A percentile compares a stretch with the other conserved stretches of the same genome.
These are phyloP conservation scores for Exophiala phaeomuriformis DNA, from an alignment of 2,329 filamentous ascomycete genomes.

Conservation along the genomic window DNA sequence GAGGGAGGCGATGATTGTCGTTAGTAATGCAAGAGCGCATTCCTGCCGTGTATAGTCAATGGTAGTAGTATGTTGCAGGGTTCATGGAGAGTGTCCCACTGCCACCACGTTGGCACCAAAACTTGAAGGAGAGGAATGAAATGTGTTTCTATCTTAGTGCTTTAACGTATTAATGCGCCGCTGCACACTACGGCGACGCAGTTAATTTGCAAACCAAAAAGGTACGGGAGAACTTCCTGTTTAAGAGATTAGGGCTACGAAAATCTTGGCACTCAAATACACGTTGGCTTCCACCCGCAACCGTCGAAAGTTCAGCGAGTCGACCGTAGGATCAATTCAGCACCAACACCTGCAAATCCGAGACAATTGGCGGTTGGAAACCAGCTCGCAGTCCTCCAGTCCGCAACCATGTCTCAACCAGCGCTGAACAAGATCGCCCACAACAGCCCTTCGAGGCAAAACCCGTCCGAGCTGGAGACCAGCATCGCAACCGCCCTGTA, in stretches of 20 bases:
- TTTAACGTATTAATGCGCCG: too few species aligned
- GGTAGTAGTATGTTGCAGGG: too few species aligned
- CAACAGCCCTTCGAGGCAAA: constrained; percentile 93
- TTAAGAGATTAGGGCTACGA: constrained; percentile 12
- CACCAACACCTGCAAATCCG: constrained; percentile 16
- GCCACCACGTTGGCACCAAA: too few species aligned
- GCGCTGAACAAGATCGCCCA: constrained; percentile 95
- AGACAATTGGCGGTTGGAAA: constrained; percentile 17
- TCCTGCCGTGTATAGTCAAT: too few species aligned
- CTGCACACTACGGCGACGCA: not conserved
- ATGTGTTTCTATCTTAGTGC: too few species aligned
- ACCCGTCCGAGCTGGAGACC: constrained; percentile 94
- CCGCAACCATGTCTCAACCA: constrained; percentile 53
- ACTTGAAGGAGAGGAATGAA: too few species aligned
- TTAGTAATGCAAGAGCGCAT: too few species aligned
- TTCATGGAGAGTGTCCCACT: too few species aligned
- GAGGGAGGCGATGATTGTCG: too few species aligned
- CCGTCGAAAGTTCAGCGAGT: not conserved
- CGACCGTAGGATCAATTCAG: constrained; percentile 3
- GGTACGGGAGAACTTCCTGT: not conserved
- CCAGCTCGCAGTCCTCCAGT: constrained; percentile 8
- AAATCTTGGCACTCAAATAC: constrained; percentile 15
- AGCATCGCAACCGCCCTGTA: constrained; percentile 94
- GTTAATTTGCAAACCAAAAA: not conserved
- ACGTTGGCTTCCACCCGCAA: constrained; percentile 1